Percentiles rank a stretch among this genome's conserved stretches.
These are phyloP conservation scores for Colletotrichum coccodes DNA, from an alignment of 2,329 filamentous ascomycete species.

Conservation along the genomic window DNA sequence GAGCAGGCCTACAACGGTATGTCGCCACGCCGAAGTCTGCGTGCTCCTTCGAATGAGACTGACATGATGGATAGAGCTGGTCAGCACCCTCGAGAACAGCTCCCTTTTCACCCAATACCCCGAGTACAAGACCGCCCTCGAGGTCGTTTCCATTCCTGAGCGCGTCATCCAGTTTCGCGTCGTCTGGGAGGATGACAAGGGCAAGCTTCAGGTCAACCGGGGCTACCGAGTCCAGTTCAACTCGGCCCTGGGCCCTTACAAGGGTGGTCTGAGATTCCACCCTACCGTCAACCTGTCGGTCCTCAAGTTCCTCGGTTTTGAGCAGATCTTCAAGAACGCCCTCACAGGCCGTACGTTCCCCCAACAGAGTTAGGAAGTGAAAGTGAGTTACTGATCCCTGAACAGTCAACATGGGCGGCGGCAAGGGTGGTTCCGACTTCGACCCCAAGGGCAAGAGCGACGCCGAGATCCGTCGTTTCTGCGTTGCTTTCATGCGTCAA, in stretches of 20 bases:
- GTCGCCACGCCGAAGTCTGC: slow-evolving; percentile 37
- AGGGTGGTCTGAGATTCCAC: slow-evolving; percentile 96
- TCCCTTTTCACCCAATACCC: slow-evolving; percentile 93
- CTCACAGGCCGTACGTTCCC: slow-evolving; percentile 83
- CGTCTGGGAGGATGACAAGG: slow-evolving; percentile 95
- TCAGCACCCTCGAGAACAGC: slow-evolving; percentile 92
- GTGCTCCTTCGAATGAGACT: slow-evolving; percentile 21
- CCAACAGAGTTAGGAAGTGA: neutral
- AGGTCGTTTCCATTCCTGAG: slow-evolving; percentile 90
- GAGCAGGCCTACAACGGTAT: slow-evolving; percentile 97
- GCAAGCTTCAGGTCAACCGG: slow-evolving; percentile 89
- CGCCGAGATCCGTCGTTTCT: slow-evolving; percentile 97
- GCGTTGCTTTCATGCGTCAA: slow-evolving; percentile 95
- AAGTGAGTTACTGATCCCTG: slow-evolving; percentile 31
- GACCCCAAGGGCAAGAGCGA: slow-evolving; percentile 99
- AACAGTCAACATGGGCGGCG: slow-evolving; percentile 90
- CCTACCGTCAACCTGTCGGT: slow-evolving; percentile 79
- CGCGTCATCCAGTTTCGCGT: slow-evolving; percentile 97
- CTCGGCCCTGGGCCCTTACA: slow-evolving; percentile 96
- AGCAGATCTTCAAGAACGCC: slow-evolving; percentile 99
- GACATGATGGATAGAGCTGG: slow-evolving; percentile 76
- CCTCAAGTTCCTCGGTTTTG: slow-evolving; percentile 98
- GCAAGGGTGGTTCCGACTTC: slow-evolving; percentile 97
- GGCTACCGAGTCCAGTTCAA: slow-evolving; percentile 99
- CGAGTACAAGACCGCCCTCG: slow-evolving; percentile 91